A percentile compares a stretch with the other conserved stretches of the same genome.
Conservation (phyloP, 225 moss, liverwort and hornwort species). For the Neckera pumila region DNA sequence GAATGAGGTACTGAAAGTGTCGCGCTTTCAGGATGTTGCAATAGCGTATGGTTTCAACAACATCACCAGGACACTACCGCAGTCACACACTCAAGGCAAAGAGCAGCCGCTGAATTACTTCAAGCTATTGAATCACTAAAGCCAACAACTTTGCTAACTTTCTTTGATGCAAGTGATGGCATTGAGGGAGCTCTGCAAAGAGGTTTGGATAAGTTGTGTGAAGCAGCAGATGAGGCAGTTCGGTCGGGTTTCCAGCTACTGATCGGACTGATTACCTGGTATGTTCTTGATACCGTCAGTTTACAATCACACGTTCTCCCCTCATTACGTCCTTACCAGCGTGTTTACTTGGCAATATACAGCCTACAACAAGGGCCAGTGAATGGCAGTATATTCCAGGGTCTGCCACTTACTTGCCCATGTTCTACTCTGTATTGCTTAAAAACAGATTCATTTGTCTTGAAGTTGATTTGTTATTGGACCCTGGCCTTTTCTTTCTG, state of each 20-base stretch:
- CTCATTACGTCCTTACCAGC: background rate
- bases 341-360: background rate
- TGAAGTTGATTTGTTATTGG: background rate
- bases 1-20: background rate
- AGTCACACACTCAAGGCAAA: slow-evolving; percentile 72
- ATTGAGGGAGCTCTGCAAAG: slow-evolving; percentile 65
- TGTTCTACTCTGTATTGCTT: background rate
- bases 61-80: slow-evolving; percentile 62
- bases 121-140: slow-evolving; percentile 53
- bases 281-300: background rate
- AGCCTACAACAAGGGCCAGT: background rate
- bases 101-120: slow-evolving; percentile 81
- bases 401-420: background rate
- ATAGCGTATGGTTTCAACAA: slow-evolving; percentile 89
- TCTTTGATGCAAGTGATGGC: slow-evolving; percentile 68
- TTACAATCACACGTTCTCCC: background rate
- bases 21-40: slow-evolving; percentile 76
- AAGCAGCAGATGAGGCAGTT: slow-evolving; percentile 47
- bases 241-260: slow-evolving; percentile 42
- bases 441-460: background rate
- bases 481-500: background rate
- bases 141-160: slow-evolving; percentile 62
- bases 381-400: background rate
- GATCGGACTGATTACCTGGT: slow-evolving; percentile 77
- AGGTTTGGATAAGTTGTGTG: slow-evolving; percentile 41